phyloP scores from a whole-genome alignment of 2,329 filamentous ascomycete species.

The Fusarium transvaalense region DNA sequence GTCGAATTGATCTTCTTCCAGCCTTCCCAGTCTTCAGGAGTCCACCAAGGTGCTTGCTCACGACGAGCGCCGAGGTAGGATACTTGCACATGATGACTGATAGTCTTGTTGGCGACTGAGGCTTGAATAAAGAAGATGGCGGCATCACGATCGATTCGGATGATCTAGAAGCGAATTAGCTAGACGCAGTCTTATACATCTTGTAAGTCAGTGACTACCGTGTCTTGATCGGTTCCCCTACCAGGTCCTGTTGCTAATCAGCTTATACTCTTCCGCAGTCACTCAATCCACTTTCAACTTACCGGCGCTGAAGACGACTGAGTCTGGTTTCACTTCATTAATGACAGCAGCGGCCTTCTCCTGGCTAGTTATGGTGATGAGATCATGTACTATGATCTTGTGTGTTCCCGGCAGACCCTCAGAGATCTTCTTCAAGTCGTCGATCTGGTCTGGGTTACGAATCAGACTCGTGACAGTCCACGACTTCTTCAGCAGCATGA shows the following conservation, averaged over 20 bases:
- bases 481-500: constrained; percentile 74
- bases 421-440: constrained; percentile 70
- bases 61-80: constrained; percentile 67
- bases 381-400: constrained; percentile 72
- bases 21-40: constrained; percentile 58
- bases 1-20: constrained; percentile 55
- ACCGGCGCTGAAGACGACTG: constrained; percentile 73
- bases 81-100: constrained; percentile 71
- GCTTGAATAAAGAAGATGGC: constrained; percentile 44
- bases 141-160: constrained; percentile 46
- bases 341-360: constrained; percentile 68
- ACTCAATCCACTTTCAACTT: constrained; percentile 1
- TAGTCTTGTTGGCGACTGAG: constrained; percentile 42
- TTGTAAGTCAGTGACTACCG: constrained; percentile 24
- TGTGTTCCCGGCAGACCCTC: constrained; percentile 69
- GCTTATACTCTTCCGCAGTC: constrained; percentile 7
- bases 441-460: constrained; percentile 73
- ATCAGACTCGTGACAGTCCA: constrained; percentile 82
- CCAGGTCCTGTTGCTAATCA: constrained; percentile 41
- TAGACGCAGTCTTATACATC: background rate
- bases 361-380: constrained; percentile 74
- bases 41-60: constrained; percentile 64
- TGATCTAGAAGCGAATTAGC: constrained; percentile 36
- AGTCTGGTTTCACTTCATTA: constrained; percentile 68
- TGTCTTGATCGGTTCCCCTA: constrained; percentile 57